Evolutionary conservation across 2,329 filamentous ascomycete genomes (phyloP).

Genomic region (Colletotrichum sp.): DNA sequence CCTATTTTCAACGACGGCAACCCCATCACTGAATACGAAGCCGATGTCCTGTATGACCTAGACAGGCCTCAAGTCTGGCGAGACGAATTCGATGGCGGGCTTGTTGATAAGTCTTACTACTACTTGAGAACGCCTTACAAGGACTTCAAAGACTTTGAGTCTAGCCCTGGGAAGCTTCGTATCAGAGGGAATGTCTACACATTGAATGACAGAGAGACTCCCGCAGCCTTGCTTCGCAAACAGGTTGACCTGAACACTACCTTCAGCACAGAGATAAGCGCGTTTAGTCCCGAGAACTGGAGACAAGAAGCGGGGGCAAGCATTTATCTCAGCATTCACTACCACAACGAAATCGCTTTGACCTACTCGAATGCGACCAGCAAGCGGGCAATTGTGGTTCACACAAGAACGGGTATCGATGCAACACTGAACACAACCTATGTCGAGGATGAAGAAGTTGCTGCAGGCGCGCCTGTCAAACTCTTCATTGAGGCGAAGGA

Average conservation of each 20-base stretch:
- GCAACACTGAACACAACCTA: slow-evolving; percentile 18
- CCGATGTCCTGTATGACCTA: slow-evolving; percentile 17
- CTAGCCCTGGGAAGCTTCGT: slow-evolving; percentile 12
- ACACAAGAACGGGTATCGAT: slow-evolving; percentile 15
- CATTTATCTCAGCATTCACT: slow-evolving; percentile 22
- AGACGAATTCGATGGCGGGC: slow-evolving; percentile 20
- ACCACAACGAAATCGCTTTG: slow-evolving; percentile 20
- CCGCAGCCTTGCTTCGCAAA: slow-evolving; percentile 18
- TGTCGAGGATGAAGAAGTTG: slow-evolving; percentile 18
- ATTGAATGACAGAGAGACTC: slow-evolving; percentile 18
- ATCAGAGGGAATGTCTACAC: slow-evolving; percentile 18
- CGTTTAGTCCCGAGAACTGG: not conserved
- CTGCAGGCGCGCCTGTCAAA: slow-evolving; percentile 10
- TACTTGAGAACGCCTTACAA: slow-evolving; percentile 21
- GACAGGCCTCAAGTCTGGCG: slow-evolving; percentile 10
- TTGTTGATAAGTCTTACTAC: slow-evolving; percentile 19
- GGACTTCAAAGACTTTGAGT: slow-evolving; percentile 17
- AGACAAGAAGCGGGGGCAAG: slow-evolving; percentile 19
- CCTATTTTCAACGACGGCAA: slow-evolving; percentile 17
- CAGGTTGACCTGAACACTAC: slow-evolving; percentile 21
- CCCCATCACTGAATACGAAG: slow-evolving; percentile 13
- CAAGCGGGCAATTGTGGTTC: slow-evolving; percentile 5
- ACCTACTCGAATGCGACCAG: not conserved
- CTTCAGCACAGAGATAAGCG: slow-evolving; percentile 19
- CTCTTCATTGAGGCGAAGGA: slow-evolving; percentile 20